Base-by-base conservation (phyloP, 768 basidiomycete genomes). In the Gelatoporia subvermispora region DNA sequence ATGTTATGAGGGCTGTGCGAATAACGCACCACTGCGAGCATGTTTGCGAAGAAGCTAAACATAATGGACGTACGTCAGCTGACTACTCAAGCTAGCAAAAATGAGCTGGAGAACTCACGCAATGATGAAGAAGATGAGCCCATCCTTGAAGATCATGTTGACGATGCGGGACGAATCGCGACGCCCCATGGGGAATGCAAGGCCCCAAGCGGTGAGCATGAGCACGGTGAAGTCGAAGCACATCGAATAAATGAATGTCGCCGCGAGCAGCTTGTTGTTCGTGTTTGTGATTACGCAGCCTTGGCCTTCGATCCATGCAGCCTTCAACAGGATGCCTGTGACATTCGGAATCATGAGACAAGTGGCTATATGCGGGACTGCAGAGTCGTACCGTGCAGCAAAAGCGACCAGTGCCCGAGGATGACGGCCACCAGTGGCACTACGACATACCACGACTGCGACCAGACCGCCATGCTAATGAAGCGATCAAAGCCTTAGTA, bases 211-310 rank as follows among this genome's bases (percentile, higher is more conserved):
- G 45, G 79, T 85, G 54, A 88, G 65, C 31, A 70, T 55, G 40
- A 87, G 72, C 45, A 86, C 82, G 37, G 75, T 49, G 31, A 86
- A 68, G 63, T 88, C 86, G 60, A 87, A 85, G 58, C 69, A 67
- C 85, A 87, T 88, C 28, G 83, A 80, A 56, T 88, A 88, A 24
- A 86, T 81, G 62, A 86, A 88, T 3, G 81, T 81, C 2, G 82
- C 79, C 3, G 82, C 80, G 25, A 86, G 72, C 44, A 85, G 66
- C 15, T 61, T 78, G 61, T 78, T 87, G 58, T 83, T 75, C 4
- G 83, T 84, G 24, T 74, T 60, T 2, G 71, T 68, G 47, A 87
- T 84, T 2, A 70, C 65, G 59, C 85, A 88, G 0, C 74, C 71
- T 17, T 68, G 66, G 9, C 61, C 68, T 11, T 72, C 67, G 23